Base-by-base conservation (phyloP, 2,329 filamentous ascomycete genomes). In the Alternaria brassicae region DNA sequence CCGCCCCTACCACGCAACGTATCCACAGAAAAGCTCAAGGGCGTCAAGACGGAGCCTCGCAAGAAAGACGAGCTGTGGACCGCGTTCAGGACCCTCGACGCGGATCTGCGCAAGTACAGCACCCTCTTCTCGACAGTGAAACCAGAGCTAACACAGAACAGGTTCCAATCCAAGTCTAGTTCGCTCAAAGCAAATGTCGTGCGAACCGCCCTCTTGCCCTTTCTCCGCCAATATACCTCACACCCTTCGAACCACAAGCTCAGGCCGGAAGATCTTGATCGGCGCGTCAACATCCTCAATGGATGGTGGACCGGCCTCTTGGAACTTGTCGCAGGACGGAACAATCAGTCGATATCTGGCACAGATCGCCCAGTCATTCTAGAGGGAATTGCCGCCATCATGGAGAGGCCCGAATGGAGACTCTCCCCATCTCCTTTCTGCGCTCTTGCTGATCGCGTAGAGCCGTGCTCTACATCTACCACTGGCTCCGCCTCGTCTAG, bases 341-440 rank as follows among this genome's bases (percentile, higher is more conserved):
- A 89, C 72, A 89, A 89, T 56, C 90, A 92, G 69, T 89, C 90
- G 3, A 88, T 97, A 13, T 88, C 92, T 1, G 91, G 91, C 10
- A 89, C 92, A n/a, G 93, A 97, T 71, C 85, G 92, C 30, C 91
- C 92, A 0, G 85, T 88, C 3, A 87, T 96, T 41, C 84, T 96
- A 30, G 93, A 97, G 72, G 90, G 88, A 5, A 85, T 91, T 21
- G 88, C 89, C 48, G 86, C 90, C 53, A 88, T 97, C 72, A 96
- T 97, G 93, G 90, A 90, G 78, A 86, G 93, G 45, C 88, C 90
- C 0, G 93, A 97, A 79, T 97, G 93, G 93, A 88, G 91, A 62
- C 83, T 90, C 53, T 85, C 88, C 25, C 90, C 90, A 0, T 88
- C 88, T 4, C 86, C 84, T 19, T 89, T 91, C 71, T 85, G 87